Evolutionary conservation across 352 stramenopile genomes (phyloP).

Genomic region (Peronospora belbahrii): DNA sequence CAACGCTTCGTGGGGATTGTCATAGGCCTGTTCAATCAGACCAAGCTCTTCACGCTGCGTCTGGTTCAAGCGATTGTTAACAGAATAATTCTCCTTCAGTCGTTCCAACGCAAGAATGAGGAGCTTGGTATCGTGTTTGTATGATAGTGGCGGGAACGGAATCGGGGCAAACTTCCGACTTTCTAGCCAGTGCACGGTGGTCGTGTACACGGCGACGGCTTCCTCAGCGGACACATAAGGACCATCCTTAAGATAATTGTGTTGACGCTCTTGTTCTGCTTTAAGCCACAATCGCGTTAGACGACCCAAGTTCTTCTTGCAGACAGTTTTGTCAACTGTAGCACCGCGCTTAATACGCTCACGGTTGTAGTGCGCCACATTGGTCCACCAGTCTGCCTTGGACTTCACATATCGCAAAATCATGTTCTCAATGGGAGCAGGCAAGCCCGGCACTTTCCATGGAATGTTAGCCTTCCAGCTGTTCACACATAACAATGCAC

Average conservation of each 20-base stretch:
- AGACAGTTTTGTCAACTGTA: constrained; percentile 99
- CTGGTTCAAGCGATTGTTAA: constrained; percentile 97
- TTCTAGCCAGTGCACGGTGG: constrained; percentile 99
- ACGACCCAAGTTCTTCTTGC: constrained; percentile 98
- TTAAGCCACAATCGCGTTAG: constrained; percentile 99
- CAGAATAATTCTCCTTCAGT: constrained; percentile 98
- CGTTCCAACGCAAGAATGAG: constrained; percentile 98
- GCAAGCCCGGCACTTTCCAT: constrained; percentile 99
- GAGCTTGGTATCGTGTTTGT: constrained; percentile 99
- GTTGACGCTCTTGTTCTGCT: constrained; percentile 98
- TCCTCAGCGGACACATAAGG: constrained; percentile 99
- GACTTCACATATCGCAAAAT: constrained; percentile 99
- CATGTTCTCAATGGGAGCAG: constrained; percentile 99
- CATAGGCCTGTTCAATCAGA: constrained; percentile 98
- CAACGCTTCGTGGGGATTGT: constrained; percentile 98
- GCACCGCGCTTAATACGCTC: constrained; percentile 99
- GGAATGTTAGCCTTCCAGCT: constrained; percentile 99
- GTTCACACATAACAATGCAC: constrained; percentile 4
- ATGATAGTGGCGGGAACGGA: constrained; percentile 97
- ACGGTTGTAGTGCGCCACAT: constrained; percentile 99
- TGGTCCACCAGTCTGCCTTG: constrained; percentile 98
- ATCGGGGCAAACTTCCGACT: constrained; percentile 98
- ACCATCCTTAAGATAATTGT: constrained; percentile 99
- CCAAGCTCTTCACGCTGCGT: constrained; percentile 97
- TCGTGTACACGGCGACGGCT: constrained; percentile 99